Base-by-base conservation (phyloP, 176 grass and related monocot genomes). In the Carex cristatella region DNA sequence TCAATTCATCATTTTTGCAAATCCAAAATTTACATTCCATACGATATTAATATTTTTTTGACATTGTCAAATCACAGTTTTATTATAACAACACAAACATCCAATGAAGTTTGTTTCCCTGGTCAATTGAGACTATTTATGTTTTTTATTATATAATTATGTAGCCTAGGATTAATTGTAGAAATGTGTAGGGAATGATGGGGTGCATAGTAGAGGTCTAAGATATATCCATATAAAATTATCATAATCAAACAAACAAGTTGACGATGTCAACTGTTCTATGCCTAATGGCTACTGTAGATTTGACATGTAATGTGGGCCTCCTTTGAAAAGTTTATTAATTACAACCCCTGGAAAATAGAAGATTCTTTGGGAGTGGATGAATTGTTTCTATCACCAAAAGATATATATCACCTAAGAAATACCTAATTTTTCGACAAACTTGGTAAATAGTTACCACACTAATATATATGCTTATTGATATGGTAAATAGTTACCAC, bases 221-320 rank as follows among this genome's bases (percentile, higher is more conserved):
- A 51, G 48, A 51, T 51, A 66, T 10, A 3, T 71, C 16, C 2
- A 23, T 71, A 46, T 46, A 79, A 60, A 80, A 2, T 80, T 80
- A 18, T 59, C 76, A 28, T 38, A 14, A 7, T 37, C 10, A 61
- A 49, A 51, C 46, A 49, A 49, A 61, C 8, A 63, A 87, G 49
- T 73, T 73, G 85, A 54, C 63, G 37, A 38, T 33, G 79, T 87
- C 58, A 46, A 82, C 78, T 61, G 27, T 82, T 72, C 28, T 19
- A 69, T 79, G 59, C 58, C 69, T 80, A 86, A 55, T 48, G 27
- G n/a, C 7, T 63, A 51, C 64, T 72, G 40, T 81, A 72, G 78
- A 62, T 87, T 86, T 60, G 78, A 87, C 85, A 46, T 61, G 38
- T 38, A 30, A 68, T 62, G 32, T 76, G 72, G 60, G 61, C 28